phyloP scores from a whole-genome alignment of 495 filamentous ascomycete genomes.

The Letharia lupina region DNA sequence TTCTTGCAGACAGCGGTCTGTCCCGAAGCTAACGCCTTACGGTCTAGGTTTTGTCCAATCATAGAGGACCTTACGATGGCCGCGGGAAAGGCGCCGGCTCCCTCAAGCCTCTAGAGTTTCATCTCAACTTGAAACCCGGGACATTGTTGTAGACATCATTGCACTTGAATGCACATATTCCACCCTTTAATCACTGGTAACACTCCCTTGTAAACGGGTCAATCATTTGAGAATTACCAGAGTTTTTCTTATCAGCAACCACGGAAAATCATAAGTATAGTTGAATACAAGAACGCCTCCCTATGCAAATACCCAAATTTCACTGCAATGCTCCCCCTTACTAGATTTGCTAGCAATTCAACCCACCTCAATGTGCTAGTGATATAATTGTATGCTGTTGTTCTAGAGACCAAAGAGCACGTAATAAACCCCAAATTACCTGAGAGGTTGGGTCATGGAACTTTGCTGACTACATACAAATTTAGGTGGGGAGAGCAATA shows the following conservation, averaged over 20 bases:
- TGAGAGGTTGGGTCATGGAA: background rate
- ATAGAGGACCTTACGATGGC: too few species aligned
- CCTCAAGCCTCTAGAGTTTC: too few species aligned
- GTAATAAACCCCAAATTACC: background rate
- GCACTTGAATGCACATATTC: too few species aligned
- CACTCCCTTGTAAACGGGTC: background rate
- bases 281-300: background rate
- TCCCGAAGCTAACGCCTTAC: background rate
- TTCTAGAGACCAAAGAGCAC: slow-evolving; percentile 1
- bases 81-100: too few species aligned
- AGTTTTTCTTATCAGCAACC: background rate
- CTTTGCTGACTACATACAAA: too few species aligned
- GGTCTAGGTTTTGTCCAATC: background rate
- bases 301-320: background rate
- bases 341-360: background rate
- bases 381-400: slow-evolving; percentile 20
- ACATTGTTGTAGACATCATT: too few species aligned
- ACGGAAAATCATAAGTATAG: background rate
- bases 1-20: background rate
- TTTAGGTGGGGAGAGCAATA: too few species aligned
- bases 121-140: too few species aligned
- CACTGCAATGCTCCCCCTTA: background rate
- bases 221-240: background rate
- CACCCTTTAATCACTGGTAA: too few species aligned
- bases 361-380: background rate